These are phyloP conservation scores for Tulasnella sp. DNA, from an alignment of 768 basidiomycete species.

Conservation along the genomic window DNA sequence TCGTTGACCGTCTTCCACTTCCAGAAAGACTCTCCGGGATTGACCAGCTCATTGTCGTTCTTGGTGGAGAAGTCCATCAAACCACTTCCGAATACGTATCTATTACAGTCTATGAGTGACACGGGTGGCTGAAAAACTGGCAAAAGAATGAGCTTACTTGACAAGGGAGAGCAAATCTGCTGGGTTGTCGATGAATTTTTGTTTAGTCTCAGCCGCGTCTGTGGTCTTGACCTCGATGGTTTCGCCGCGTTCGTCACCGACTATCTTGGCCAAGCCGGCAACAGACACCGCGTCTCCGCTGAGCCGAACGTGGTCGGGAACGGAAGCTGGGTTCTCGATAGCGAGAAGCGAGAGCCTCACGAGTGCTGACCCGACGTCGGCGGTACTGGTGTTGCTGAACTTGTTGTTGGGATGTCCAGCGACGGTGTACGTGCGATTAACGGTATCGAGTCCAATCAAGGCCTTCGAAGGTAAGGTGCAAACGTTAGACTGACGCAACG, in stretches of 20 bases:
- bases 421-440: conserved; percentile 9
- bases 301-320: conserved; percentile 23
- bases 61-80: conserved; percentile 17
- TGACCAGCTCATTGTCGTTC: conserved; percentile 33
- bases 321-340: conserved; percentile 7
- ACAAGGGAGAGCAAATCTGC: neutral
- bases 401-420: conserved; percentile 15
- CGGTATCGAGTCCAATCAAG: conserved; percentile 24
- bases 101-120: neutral
- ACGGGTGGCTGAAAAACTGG: neutral
- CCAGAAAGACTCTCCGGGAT: conserved; percentile 28
- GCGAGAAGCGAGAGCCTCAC: conserved; percentile 10
- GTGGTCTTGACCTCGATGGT: conserved; percentile 15
- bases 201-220: neutral
- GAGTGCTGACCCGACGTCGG: conserved; percentile 26
- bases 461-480: neutral
- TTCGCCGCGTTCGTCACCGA: conserved; percentile 10
- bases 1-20: conserved; percentile 29
- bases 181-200: neutral
- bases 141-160: neutral
- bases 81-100: conserved; percentile 17
- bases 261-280: conserved; percentile 8
- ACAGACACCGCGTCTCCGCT: conserved; percentile 18
- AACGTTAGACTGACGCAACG: neutral
- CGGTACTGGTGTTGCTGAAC: conserved; percentile 10